Percentiles rank a stretch among this genome's conserved stretches.
phyloP scores from a whole-genome alignment of 106 monocot species.

The Phalaenopsis equestris region DNA sequence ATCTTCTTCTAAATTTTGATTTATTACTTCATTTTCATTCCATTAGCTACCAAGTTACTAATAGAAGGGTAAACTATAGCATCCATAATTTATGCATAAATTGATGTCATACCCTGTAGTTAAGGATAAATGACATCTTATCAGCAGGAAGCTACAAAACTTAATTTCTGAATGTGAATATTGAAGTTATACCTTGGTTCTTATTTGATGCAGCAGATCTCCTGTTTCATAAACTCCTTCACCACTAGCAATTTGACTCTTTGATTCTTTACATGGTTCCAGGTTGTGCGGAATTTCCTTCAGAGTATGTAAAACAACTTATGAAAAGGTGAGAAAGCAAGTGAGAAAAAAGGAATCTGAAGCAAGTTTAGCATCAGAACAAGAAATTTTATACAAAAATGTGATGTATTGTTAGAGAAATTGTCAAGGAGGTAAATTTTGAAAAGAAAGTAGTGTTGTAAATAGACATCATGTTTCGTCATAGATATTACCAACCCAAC shows the following conservation, averaged over 20 bases:
- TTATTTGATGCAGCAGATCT: conserved; percentile 62
- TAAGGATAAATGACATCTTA: neutral
- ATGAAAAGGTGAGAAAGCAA: conserved; percentile 3
- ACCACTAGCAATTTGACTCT: conserved; percentile 11
- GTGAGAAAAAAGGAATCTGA: neutral
- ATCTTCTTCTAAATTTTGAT: neutral
- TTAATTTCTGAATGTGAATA: neutral
- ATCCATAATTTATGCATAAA: neutral
- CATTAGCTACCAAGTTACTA: neutral
- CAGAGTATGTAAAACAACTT: neutral
- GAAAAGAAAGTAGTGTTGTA: neutral
- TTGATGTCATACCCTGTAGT: neutral
- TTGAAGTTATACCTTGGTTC: conserved; percentile 45
- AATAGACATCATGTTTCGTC: neutral
- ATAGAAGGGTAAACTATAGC: neutral
- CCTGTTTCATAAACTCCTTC: conserved; percentile 38
- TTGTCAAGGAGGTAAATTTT: too few relatives aligned
- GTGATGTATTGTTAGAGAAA: neutral
- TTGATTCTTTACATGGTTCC: conserved; percentile 15
- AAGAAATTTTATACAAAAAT: neutral
- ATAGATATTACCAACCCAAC: neutral
- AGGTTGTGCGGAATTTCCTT: conserved; percentile 25
- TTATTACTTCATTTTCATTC: neutral
- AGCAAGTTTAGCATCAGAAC: neutral
- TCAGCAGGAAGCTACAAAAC: neutral